phyloP scores from a whole-genome alignment of 1,284 basidiomycete species.

The Agaricales sp. region DNA sequence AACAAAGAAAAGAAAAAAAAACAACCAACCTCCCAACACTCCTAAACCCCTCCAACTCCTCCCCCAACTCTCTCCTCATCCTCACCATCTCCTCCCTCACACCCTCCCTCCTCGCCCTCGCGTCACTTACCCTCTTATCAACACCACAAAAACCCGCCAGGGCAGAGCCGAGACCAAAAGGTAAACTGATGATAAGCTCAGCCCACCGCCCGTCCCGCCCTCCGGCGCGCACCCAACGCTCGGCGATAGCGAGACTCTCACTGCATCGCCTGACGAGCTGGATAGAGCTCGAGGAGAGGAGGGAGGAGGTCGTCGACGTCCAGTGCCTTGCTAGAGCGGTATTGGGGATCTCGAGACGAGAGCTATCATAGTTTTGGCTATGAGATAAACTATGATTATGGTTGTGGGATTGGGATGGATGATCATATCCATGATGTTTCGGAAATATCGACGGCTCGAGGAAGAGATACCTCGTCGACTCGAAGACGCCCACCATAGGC shows the following conservation, averaged over 20 bases:
- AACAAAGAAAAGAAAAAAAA: background rate
- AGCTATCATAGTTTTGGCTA: no score
- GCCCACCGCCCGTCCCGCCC: slow-evolving; percentile 35
- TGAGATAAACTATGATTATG: no score
- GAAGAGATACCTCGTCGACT: slow-evolving; percentile 70
- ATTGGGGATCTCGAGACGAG: no score
- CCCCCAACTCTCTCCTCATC: slow-evolving; percentile 28
- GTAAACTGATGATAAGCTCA: slow-evolving; percentile 47
- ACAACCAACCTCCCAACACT: slow-evolving; percentile 35
- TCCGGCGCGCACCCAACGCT: slow-evolving; percentile 38
- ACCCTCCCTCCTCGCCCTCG: slow-evolving; percentile 26
- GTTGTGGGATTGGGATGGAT: no score
- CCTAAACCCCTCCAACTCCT: slow-evolving; percentile 36
- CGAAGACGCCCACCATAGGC: slow-evolving; percentile 72
- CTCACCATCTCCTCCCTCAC: slow-evolving; percentile 19
- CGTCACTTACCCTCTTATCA: slow-evolving; percentile 19
- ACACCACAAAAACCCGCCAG: slow-evolving; percentile 26
- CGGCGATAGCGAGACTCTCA: slow-evolving; percentile 50
- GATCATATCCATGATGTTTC: slow-evolving; percentile 42
- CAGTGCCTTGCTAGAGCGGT: no score
- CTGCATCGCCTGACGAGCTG: slow-evolving; percentile 43
- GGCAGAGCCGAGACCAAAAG: no score
- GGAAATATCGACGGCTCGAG: slow-evolving; percentile 50
- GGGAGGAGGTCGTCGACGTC: no score
- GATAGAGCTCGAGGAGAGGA: no score